Conservation (phyloP, 768 basidiomycete genomes). For the Leccinum disarticulatum region DNA sequence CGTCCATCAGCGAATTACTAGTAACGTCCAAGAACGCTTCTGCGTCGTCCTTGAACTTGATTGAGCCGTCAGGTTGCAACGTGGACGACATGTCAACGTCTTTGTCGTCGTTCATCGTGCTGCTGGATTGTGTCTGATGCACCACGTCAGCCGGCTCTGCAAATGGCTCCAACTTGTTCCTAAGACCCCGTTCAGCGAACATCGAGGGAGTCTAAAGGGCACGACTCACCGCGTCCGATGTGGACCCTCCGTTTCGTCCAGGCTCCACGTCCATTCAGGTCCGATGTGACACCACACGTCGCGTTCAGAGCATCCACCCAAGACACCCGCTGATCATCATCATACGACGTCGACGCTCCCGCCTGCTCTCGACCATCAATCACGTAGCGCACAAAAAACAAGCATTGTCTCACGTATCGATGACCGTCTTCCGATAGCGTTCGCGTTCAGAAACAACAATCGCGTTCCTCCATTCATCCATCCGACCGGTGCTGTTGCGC, state of each 20-base stretch:
- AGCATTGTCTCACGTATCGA: slow-evolving; percentile 56
- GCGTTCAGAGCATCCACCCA: slow-evolving; percentile 67
- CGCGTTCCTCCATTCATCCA: slow-evolving; percentile 72
- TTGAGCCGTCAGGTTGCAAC: slow-evolving; percentile 22
- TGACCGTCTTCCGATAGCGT: slow-evolving; percentile 62
- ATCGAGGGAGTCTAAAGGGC: neutral
- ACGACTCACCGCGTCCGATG: slow-evolving; percentile 70
- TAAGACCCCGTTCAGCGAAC: slow-evolving; percentile 29
- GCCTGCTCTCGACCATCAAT: slow-evolving; percentile 42
- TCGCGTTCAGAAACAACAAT: slow-evolving; percentile 71
- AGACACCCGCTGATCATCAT: slow-evolving; percentile 57
- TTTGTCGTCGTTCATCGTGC: slow-evolving; percentile 42
- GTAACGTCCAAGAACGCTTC: slow-evolving; percentile 18
- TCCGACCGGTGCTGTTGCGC: slow-evolving; percentile 59
- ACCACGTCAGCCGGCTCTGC: slow-evolving; percentile 43
- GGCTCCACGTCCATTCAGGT: slow-evolving; percentile 57
- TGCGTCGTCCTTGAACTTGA: slow-evolving; percentile 13
- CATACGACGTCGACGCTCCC: slow-evolving; percentile 74
- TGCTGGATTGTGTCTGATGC: neutral
- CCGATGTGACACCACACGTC: slow-evolving; percentile 75
- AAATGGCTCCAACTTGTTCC: slow-evolving; percentile 76
- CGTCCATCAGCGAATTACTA: slow-evolving; percentile 59
- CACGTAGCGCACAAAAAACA: neutral
- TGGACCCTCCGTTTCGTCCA: slow-evolving; percentile 93
- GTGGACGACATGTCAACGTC: slow-evolving; percentile 48